Conservation (phyloP, 768 basidiomycete species). For the Mycena vulgaris region DNA sequence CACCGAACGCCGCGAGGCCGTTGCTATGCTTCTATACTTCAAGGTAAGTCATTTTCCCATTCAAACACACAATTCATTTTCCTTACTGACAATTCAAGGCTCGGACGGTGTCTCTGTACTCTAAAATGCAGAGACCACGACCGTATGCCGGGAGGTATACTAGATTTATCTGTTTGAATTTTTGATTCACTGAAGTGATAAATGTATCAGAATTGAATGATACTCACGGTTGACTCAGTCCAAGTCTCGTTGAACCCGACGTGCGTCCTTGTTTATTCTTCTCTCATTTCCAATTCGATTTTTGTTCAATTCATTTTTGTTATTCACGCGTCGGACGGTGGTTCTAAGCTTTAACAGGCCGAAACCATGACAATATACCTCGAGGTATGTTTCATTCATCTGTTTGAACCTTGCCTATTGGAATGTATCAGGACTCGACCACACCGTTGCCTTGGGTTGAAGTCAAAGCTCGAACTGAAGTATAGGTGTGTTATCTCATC, state of each 20-base stretch:
- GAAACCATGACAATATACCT: too few species aligned
- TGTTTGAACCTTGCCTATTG: constrained; percentile 7
- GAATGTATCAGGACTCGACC: neutral
- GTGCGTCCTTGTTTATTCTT: constrained; percentile 5
- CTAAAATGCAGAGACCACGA: too few species aligned
- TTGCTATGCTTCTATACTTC: constrained; percentile 1
- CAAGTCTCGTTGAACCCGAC: neutral
- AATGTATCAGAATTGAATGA: too few species aligned
- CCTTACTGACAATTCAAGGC: too few species aligned
- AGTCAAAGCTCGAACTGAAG: constrained; percentile 1
- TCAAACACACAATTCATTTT: too few species aligned
- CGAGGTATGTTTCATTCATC: constrained; percentile 13
- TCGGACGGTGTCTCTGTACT: too few species aligned
- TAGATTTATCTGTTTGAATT: too few species aligned
- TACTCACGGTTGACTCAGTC: too few species aligned
- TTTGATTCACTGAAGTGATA: too few species aligned
- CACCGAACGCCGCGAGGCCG: neutral
- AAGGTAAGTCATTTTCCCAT: constrained; percentile 8
- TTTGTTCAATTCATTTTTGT: constrained; percentile 9
- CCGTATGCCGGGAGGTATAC: neutral
- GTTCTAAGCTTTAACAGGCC: constrained; percentile 8
- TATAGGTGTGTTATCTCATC: constrained; percentile 3
- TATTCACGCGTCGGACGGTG: neutral
- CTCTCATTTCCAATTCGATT: constrained; percentile 7
- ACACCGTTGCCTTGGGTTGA: constrained; percentile 9